These are phyloP conservation scores for Thalassiosira mediterranea DNA, from an alignment of 352 stramenopile species.

Conservation along the genomic window DNA sequence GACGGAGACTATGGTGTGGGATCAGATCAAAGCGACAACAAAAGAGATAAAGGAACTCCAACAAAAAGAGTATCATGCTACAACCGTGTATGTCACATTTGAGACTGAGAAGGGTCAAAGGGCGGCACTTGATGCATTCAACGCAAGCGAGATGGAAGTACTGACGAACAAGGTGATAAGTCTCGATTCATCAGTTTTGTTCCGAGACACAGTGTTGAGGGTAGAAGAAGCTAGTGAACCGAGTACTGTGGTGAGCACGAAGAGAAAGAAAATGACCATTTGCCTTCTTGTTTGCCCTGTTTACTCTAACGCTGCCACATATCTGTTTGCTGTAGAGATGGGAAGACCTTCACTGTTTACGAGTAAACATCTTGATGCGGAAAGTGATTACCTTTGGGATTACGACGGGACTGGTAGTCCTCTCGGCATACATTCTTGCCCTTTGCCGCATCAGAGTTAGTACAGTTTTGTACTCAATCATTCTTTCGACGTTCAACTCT, in stretches of 20 bases:
- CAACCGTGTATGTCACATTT: conserved; percentile 77
- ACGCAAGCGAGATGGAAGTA: conserved; percentile 58
- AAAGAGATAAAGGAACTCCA: conserved; percentile 67
- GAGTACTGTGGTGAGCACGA: conserved; percentile 39
- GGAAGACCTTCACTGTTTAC: conserved; percentile 53
- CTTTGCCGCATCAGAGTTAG: conserved; percentile 27
- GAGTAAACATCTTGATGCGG: conserved; percentile 25
- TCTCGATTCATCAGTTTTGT: conserved; percentile 43
- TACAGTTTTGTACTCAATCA: conserved; percentile 42
- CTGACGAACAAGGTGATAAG: conserved; percentile 45
- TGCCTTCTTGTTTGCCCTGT: no score
- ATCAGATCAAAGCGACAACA: conserved; percentile 44
- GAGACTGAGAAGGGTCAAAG: conserved; percentile 78
- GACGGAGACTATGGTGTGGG: conserved; percentile 49
- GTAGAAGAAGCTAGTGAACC: conserved; percentile 65
- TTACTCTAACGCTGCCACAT: no score
- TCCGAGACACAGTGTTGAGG: conserved; percentile 58
- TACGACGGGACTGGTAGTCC: conserved; percentile 49
- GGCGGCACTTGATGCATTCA: conserved; percentile 58
- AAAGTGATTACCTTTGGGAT: conserved; percentile 49
- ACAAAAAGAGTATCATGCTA: conserved; percentile 59
- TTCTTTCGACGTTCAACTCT: conserved; percentile 62
- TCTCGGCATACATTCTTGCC: conserved; percentile 44
- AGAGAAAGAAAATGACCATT: no score
- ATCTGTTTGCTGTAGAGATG: no score